Evolutionary conservation across 306 rosid genomes (phyloP), one percentile per base, ranked within the genome.

Genomic region (Prunus kanzakura): DNA sequence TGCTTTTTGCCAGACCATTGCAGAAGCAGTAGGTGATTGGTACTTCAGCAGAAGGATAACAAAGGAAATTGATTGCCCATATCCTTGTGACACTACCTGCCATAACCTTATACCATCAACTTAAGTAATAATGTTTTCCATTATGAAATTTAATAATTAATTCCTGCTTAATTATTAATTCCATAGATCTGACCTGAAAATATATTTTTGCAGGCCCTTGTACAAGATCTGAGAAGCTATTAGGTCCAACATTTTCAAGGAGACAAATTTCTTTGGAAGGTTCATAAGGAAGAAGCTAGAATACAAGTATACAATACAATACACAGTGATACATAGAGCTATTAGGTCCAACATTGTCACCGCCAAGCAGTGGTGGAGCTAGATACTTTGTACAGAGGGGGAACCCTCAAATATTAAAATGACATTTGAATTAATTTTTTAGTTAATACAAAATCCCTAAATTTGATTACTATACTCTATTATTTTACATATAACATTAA

Each of bases 1-100:
- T 35, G 41, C 41, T 5, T 35, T 35, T 35, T 35, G 41, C 8
- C 41, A 35, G 99, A 89, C 93, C 43, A 96, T 92, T 80, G 96
- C 97, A 82, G 93, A 83, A 87, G 83, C 99, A 16, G 96, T 96
- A 58, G 98, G 99, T 54, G 98, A 91, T 81, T 96, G 99, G 99
- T 92, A 92, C 76, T 96, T 96, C 46, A 79, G 90, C 73, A 87
- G 97, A 81, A 85, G 80, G 71, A 74, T 29, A 64, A 82, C 85
- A 74, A 92, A 86, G 83, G 83, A 82, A 75, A 91, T 96, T 58
- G 98, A 91, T 35, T 91, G 97, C 78, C 85, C 97, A 30, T 92
- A 96, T 90, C 98, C 99, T 52, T 96, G 98, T 68, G 98, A 91
- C 81, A 71, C 74, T 70, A 89, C 93, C 72, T 92, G 99, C 88